Evolutionary conservation across 495 filamentous ascomycete genomes (phyloP).

Genomic region (Lepraria neglecta): DNA sequence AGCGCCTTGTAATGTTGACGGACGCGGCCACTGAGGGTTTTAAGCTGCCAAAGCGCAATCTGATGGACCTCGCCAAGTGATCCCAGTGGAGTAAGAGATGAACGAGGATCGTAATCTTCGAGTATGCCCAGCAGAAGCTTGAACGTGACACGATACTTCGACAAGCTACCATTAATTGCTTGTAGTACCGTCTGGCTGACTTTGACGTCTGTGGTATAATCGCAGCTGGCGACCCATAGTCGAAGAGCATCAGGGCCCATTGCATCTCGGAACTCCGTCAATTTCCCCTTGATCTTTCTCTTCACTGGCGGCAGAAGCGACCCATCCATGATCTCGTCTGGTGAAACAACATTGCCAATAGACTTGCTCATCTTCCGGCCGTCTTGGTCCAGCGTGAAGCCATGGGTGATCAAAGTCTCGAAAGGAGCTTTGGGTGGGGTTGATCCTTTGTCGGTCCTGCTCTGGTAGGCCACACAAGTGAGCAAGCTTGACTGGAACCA

Average conservation of each 20-base stretch:
- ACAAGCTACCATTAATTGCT: conserved; percentile 62
- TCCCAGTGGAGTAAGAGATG: not conserved
- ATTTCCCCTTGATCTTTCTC: conserved; percentile 44
- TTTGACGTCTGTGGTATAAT: conserved; percentile 82
- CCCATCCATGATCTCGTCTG: conserved; percentile 77
- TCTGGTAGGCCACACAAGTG: conserved; percentile 63
- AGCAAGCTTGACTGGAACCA: conserved; percentile 99
- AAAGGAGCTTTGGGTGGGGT: conserved; percentile 54
- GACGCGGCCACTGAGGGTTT: conserved; percentile 53
- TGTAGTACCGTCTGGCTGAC: conserved; percentile 70
- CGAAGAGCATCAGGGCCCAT: conserved; percentile 81
- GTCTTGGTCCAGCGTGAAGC: conserved; percentile 81
- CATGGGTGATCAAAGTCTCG: conserved; percentile 83
- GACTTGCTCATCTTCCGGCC: conserved; percentile 99
- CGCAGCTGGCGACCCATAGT: conserved; percentile 83
- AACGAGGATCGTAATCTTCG: conserved; percentile 47
- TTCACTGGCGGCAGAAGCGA: conserved; percentile 57
- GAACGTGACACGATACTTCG: conserved; percentile 80
- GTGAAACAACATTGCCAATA: conserved; percentile 79
- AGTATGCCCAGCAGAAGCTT: conserved; percentile 83
- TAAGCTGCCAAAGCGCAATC: conserved; percentile 70
- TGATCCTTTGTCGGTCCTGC: conserved; percentile 33
- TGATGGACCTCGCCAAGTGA: conserved; percentile 41
- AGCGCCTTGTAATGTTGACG: conserved; percentile 57
- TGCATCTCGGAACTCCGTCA: conserved; percentile 49